Percentiles rank a stretch among this genome's conserved stretches.
Evolutionary conservation across 495 filamentous ascomycete species (phyloP).

Genomic region (Talaromyces thailandensis): DNA sequence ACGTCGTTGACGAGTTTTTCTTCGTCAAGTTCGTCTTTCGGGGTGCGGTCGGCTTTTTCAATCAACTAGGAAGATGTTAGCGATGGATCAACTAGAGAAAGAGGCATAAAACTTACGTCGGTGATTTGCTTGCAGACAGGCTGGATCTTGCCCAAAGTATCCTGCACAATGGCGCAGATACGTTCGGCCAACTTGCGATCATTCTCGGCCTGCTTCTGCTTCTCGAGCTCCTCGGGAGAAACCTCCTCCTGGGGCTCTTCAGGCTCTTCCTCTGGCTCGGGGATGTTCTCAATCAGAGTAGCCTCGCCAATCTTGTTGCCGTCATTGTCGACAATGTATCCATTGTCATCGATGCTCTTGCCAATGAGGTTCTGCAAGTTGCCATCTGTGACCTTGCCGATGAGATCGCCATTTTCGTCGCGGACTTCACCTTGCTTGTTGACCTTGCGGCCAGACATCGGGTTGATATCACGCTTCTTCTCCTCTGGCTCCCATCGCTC

Average conservation of each 20-base stretch:
- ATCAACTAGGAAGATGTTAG: constrained; percentile 45
- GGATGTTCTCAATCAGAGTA: constrained; percentile 59
- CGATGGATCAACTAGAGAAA: constrained; percentile 10
- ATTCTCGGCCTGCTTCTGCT: constrained; percentile 40
- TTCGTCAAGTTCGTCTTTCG: constrained; percentile 77
- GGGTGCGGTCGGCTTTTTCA: constrained; percentile 63
- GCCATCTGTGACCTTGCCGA: constrained; percentile 64
- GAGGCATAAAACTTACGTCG: constrained; percentile 44
- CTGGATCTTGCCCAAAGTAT: constrained; percentile 68
- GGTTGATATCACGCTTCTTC: constrained; percentile 47
- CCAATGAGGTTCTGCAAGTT: constrained; percentile 57
- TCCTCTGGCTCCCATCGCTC: constrained; percentile 65
- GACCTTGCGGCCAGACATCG: constrained; percentile 64
- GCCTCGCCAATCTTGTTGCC: constrained; percentile 63
- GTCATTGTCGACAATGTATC: constrained; percentile 66
- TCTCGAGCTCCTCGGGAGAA: constrained; percentile 30
- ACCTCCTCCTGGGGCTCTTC: constrained; percentile 1
- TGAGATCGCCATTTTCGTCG: constrained; percentile 63
- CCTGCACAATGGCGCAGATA: constrained; percentile 60
- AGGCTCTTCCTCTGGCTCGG: constrained; percentile 19
- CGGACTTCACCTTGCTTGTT: constrained; percentile 71
- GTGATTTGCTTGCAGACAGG: constrained; percentile 76
- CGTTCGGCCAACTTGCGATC: constrained; percentile 62
- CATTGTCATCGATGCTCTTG: constrained; percentile 68
- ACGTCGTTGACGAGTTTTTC: constrained; percentile 72